Evolutionary conservation across 2,329 filamentous ascomycete genomes (phyloP).

Genomic region (Epichloe hybrida): DNA sequence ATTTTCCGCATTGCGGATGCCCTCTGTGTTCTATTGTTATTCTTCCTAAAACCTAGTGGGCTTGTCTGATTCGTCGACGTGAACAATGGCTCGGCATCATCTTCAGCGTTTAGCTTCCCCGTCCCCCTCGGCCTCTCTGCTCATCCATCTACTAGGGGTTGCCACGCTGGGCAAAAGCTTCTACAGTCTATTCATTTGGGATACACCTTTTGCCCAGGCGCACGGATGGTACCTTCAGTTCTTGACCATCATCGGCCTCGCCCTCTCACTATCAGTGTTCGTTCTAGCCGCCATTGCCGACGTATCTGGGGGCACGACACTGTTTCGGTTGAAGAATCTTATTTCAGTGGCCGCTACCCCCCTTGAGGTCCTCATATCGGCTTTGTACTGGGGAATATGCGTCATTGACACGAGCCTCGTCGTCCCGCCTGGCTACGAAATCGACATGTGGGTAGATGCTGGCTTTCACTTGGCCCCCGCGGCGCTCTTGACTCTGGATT

Average conservation of each 20-base stretch:
- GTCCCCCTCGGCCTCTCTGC: conserved; percentile 47
- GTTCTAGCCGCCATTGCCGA: conserved; percentile 31
- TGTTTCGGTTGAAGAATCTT: too few species aligned
- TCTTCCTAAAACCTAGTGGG: not conserved
- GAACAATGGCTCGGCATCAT: conserved; percentile 37
- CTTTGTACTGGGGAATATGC: too few species aligned
- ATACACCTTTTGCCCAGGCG: conserved; percentile 38
- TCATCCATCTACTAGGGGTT: conserved; percentile 46
- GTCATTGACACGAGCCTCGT: too few species aligned
- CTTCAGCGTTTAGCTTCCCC: conserved; percentile 55
- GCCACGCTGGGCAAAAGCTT: conserved; percentile 41
- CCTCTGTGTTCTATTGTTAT: too few species aligned
- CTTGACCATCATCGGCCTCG: conserved; percentile 60
- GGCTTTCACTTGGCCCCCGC: too few species aligned
- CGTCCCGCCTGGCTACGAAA: too few species aligned
- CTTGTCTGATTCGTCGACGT: not conserved
- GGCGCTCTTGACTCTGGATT: too few species aligned
- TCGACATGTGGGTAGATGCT: too few species aligned
- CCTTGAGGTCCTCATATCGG: too few species aligned
- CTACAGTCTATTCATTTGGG: conserved; percentile 34
- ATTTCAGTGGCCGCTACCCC: too few species aligned
- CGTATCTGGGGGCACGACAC: too few species aligned
- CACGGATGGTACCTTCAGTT: conserved; percentile 61
- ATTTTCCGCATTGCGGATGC: too few species aligned
- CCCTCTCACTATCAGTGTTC: conserved; percentile 48